A percentile compares a stretch with the other conserved stretches of the same genome.
Conservation (phyloP, 352 stramenopile species). For the Blastocystis sp. region DNA sequence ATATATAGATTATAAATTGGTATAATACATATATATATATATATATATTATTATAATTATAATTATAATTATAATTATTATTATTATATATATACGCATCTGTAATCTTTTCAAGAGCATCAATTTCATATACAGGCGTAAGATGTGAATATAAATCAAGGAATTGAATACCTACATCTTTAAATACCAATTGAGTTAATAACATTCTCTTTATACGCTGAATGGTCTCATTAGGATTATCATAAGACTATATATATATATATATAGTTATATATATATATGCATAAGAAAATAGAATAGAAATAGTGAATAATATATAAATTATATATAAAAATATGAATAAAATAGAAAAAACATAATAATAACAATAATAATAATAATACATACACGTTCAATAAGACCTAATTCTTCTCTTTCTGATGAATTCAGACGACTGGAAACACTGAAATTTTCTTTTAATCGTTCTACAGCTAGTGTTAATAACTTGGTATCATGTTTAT, state of each 20-base stretch:
- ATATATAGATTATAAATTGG: no score
- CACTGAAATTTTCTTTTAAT: constrained; percentile 91
- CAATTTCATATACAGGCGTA: constrained; percentile 93
- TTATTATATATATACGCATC: no score
- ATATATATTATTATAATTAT: no score
- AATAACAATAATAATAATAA: no score
- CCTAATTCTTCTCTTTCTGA: constrained; percentile 88
- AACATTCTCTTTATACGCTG: constrained; percentile 95
- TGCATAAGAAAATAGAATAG: no score
- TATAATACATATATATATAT: no score
- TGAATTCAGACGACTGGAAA: constrained; percentile 88
- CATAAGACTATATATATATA: no score
- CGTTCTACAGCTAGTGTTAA: constrained; percentile 92
- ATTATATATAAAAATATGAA: no score
- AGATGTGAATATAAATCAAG: constrained; percentile 98
- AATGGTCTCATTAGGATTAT: constrained; percentile 93
- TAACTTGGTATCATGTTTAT: constrained; percentile 99
- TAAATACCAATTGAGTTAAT: constrained; percentile 96
- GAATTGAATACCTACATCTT: constrained; percentile 97
- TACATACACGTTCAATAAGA: constrained; percentile 74
- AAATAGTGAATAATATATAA: no score
- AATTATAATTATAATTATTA: no score
- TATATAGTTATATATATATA: no score
- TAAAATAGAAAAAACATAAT: no score
- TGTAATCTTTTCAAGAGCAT: constrained; percentile 98